Base-by-base conservation (phyloP, 768 basidiomycete genomes). In the Hysterangium stoloniferum region DNA sequence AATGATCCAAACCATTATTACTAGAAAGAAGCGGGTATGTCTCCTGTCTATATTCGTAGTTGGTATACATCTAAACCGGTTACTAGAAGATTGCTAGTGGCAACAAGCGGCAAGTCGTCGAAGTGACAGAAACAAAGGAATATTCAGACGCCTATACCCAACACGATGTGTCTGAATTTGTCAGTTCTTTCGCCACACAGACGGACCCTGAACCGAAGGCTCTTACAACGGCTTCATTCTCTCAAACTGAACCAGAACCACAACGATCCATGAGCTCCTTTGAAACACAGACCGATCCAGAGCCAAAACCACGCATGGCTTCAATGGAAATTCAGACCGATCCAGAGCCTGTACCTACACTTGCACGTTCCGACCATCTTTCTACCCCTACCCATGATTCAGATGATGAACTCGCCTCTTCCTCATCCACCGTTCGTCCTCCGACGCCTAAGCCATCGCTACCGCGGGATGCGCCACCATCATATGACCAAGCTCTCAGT, bases 1-100 rank as follows among this genome's bases (percentile, higher is more conserved):
- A 59, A 79, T 86, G 34, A 79, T 86, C 53, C 84, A 93, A 65
- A 92, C 90, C 3, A 92, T 94, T 56, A 91, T 94, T 57, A 92
- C 89, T 1, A 71, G 87, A 52, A 85, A 80, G 60, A 87, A 84
- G 66, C 73, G 84, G 71, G 84, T 84, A 59, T 22, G 68, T 59
- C 17, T 42, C 17, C 19, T 34, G n/a, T 24, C 29, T 19, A 4
- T 41, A 41, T 24, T 25, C n/a, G 6, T 46, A 8, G 17, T 17
- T 42, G n/a, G n/a, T n/a, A n/a, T 61, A 45, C 62, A 87, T 85
- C 86, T 84, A 65, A 79, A 87, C 77, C 4, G 75, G 75, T 66
- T 79, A 83, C 19, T 76, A 4, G 77, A 74, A 59, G 71, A 71
- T 51, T 3, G 59, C 53, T 68, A 36, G 51, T 33, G 12, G 74